Evolutionary conservation across 2,329 filamentous ascomycete species (phyloP), one percentile per base, ranked within the genome.

Genomic region (Metarhizium guizhouense): DNA sequence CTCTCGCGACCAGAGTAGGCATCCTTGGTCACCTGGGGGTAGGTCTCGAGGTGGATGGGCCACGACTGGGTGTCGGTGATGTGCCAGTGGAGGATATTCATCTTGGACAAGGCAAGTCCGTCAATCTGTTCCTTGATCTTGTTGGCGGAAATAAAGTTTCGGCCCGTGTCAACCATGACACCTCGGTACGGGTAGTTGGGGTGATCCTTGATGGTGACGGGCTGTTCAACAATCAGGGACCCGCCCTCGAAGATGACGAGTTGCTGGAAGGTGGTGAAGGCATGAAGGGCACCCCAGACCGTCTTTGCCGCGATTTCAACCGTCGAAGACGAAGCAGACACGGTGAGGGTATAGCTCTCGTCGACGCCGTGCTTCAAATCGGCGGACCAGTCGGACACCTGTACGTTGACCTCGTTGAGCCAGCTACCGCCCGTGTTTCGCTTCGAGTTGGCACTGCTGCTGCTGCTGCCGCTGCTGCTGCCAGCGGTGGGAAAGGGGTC

Each of bases 41-140:
- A 80, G 3, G 70, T 64, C 5, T 72, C 59, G 50, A 82, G 71
- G 48, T 79, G 67, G 16, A 81, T 61, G 3, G 79, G 74, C 80
- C 80, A 83, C 1, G 79, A 81, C 57, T 83, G 79, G 11, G 73
- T 68, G 62, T 83, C 79, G 36, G 76, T 71, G 57, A 82, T 65
- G 66, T 83, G 79, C 78, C 79, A 82, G 63, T 83, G 79, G 42
- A 83, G 68, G 16, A 80, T 71, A 58, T 82, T 83, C 59, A 83
- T 70, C 68, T 83, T 83, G 54, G 79, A 75, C 50, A 81, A 69
- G 7, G 78, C 71, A 72, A 82, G 75, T 55, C 74, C 79, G 55
- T 81, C 73, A 55, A 82, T 72, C 62, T 82, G 79, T 65, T 82
- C 79, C 16, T 70, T 62, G 58, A 81, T 76, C 67, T 81, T 82